Base-by-base conservation (phyloP, 768 basidiomycete genomes). In the Roridomyces roridus region DNA sequence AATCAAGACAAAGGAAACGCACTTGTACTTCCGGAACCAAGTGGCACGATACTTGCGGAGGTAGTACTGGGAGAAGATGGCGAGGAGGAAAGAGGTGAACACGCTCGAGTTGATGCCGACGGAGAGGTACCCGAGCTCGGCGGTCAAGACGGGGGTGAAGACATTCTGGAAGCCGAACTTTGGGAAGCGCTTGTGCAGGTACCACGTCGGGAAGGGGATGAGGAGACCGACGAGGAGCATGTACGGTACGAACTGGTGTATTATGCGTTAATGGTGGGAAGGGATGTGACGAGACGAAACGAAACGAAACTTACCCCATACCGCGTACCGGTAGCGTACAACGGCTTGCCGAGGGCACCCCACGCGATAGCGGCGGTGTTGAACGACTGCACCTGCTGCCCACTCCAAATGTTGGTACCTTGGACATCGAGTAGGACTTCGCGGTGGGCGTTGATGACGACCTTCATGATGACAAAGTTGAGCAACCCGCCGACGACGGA, bases 371-470 rank as follows among this genome's bases (percentile, higher is more conserved):
- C 83, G 50, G 74, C 76, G 42, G 74, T 79, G 69, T 84, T 84
- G 66, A 80, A 83, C 9, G 68, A 66, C 69, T 81, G 78, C 2
- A 79, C 73, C 65, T 83, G 80, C 64, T 82, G 81, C 7, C 83
- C 83, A 31, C 78, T 82, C 82, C 82, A 85, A 36, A 83, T 76
- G 67, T 82, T 81, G 4, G 79, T 73, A 21, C 81, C 81, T 59
- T 82, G 77, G 14, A 81, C 77, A 24, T 72, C 72, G 12, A 69
- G 70, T 12, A 84, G 74, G 34, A 81, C 64, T 4, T 68, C 67
- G 17, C 75, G 72, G 48, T 85, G 73, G 6, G 69, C 31, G n/a
- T 29, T 49, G 40, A 74, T 42, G 24, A 75, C 62, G 2, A 74
- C 75, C 63, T 79, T 82, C 80, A 85, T 84, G 42, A 86, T 71